These are phyloP conservation scores for Pelargonium fulgidum DNA, from an alignment of 441 rosid genomes.

Conservation along the genomic window DNA sequence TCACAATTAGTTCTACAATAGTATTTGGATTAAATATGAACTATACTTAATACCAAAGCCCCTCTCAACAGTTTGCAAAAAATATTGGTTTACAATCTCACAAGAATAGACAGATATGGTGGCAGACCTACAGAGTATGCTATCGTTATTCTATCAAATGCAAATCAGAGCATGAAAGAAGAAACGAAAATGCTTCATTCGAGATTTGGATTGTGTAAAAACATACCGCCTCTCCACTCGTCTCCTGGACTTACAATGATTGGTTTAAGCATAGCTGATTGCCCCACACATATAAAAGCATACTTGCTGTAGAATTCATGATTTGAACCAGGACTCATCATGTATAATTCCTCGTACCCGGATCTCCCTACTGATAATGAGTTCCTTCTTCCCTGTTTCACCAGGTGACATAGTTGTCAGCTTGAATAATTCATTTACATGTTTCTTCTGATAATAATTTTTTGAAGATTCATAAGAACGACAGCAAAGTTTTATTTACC, in stretches of 20 bases:
- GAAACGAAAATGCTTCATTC: constrained; percentile 15
- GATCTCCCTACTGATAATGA: constrained; percentile 59
- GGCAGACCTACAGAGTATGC: no score
- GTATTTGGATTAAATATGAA: no score
- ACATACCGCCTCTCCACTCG: constrained; percentile 63
- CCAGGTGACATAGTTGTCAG: constrained; percentile 2
- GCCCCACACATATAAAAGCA: constrained; percentile 64
- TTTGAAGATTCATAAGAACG: not conserved
- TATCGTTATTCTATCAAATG: no score
- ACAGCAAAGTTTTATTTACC: constrained; percentile 30
- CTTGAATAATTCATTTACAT: no score
- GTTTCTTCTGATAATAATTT: not conserved
- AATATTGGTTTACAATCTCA: no score
- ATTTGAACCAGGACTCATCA: constrained; percentile 75
- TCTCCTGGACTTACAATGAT: constrained; percentile 49
- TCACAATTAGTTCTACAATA: no score
- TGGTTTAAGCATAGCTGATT: constrained; percentile 62
- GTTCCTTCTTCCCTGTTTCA: constrained; percentile 72
- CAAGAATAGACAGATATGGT: no score
- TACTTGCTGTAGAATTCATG: constrained; percentile 61
- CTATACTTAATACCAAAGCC: no score
- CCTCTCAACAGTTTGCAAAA: no score
- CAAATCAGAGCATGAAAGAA: not conserved
- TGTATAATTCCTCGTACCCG: constrained; percentile 67
- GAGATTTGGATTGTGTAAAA: constrained; percentile 65